Evolutionary conservation across 2,329 filamentous ascomycete species (phyloP).

Genomic region (Chrysoporthe cubensis): DNA sequence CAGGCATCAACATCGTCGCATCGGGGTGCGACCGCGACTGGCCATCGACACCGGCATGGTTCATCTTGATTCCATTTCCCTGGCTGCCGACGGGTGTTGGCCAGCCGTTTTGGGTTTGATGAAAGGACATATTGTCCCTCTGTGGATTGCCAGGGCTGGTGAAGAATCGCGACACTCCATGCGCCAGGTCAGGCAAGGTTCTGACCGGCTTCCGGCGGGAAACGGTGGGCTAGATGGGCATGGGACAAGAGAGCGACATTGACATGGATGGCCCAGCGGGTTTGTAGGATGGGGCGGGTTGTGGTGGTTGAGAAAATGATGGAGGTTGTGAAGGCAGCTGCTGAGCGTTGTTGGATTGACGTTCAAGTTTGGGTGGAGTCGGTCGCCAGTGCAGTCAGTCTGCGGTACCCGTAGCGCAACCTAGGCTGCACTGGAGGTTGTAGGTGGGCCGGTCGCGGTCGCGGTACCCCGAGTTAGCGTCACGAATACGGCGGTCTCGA

Average conservation of each 20-base stretch:
- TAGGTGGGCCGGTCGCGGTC: slow-evolving; percentile 1
- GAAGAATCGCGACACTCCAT: slow-evolving; percentile 56
- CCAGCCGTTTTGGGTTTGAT: slow-evolving; percentile 70
- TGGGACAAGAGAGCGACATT: slow-evolving; percentile 54
- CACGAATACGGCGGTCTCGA: not conserved
- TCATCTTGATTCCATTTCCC: slow-evolving; percentile 51
- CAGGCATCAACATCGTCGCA: slow-evolving; percentile 58
- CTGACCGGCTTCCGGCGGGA: slow-evolving; percentile 51
- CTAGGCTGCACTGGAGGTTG: not conserved
- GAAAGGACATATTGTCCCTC: slow-evolving; percentile 65
- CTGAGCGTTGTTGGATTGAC: slow-evolving; percentile 59
- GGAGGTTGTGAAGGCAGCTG: slow-evolving; percentile 53
- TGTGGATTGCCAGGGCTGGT: slow-evolving; percentile 52
- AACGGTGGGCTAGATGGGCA: slow-evolving; percentile 53
- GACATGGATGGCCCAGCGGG: slow-evolving; percentile 51
- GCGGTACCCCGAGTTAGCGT: not conserved
- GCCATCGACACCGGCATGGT: slow-evolving; percentile 66
- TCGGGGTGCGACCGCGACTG: slow-evolving; percentile 55
- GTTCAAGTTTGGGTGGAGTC: slow-evolving; percentile 49
- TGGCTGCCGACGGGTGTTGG: slow-evolving; percentile 59
- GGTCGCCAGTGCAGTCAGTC: not conserved
- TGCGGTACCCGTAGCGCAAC: not conserved
- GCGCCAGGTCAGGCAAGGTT: slow-evolving; percentile 58
- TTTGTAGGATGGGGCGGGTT: slow-evolving; percentile 44
- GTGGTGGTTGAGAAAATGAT: slow-evolving; percentile 53